Conservation (phyloP, 75 land plant genomes). For the Pinus tabuliformis region DNA sequence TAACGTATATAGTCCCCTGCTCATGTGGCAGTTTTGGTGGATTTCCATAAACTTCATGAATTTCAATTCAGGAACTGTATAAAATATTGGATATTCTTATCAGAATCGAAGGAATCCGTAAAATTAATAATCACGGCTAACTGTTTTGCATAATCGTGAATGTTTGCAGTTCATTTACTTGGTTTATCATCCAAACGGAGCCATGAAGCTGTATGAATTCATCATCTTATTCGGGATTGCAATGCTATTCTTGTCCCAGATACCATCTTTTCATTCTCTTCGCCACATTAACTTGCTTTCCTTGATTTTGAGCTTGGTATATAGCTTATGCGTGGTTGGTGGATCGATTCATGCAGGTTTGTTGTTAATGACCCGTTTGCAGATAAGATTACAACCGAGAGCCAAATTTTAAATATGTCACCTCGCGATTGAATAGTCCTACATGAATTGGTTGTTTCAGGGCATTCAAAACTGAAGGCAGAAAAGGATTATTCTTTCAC, state of each 20-base stretch:
- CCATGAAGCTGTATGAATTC: constrained; percentile 70
- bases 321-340: constrained; percentile 56
- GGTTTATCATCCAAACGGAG: constrained; percentile 44
- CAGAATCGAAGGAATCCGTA: too few relatives aligned
- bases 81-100: too few relatives aligned
- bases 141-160: too few relatives aligned
- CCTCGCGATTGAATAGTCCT: too few relatives aligned
- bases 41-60: too few relatives aligned
- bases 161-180: constrained; percentile 41
- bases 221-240: constrained; percentile 59
- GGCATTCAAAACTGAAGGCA: constrained; percentile 28
- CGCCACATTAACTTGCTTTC: constrained; percentile 75
- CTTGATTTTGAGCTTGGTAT: constrained; percentile 70
- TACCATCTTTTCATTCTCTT: constrained; percentile 91
- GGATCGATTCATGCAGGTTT: constrained; percentile 79
- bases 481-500: constrained; percentile 50
- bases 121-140: too few relatives aligned
- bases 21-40: too few relatives aligned
- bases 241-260: constrained; percentile 74
- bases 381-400: constrained; percentile 22
- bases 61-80: too few relatives aligned
- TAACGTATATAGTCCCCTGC: too few relatives aligned
- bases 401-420: too few relatives aligned
- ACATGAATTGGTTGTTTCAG: constrained; percentile 17
- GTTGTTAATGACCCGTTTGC: constrained; percentile 6